Evolutionary conservation across 192 early-diverging fungal genomes (phyloP), one percentile per base, ranked within the genome.

Genomic region (Geranomyces variabilis): DNA sequence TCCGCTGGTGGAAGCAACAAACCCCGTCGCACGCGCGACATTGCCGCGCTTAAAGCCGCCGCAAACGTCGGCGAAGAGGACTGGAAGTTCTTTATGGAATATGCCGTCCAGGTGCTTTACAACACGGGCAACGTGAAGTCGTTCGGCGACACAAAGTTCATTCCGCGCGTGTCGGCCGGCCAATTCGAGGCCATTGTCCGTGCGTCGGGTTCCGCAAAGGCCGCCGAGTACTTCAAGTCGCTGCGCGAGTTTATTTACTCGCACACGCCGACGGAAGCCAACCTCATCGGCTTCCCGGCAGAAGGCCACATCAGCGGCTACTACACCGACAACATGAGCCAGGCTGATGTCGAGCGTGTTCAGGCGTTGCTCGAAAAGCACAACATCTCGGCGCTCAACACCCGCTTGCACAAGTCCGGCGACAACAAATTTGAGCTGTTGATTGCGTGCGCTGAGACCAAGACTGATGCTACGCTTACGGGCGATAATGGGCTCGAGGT

Each of bases 111-210:
- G 26, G 64, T 74, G 0, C 45, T 77, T 19, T 49, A 79, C 65
- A 87, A 88, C 73, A 69, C 80, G 19, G 73, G 80, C 49, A 89
- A 89, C 71, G 87, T 88, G 81, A 84, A 85, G 57, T 76, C 75
- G 6, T 89, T 89, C 71, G 87, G 87, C 29, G 86, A 89, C 75
- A 83, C 80, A 45, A 89, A 88, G 75, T 85, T 89, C 66, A 73
- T 89, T 34, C 87, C 87, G 29, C 76, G 86, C 1, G 43, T 83
- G 4, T 41, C 73, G 5, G 69, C 45, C 1, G 61, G 61, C 30
- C 77, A 83, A 12, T 87, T 89, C 46, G 74, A 71, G 22, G 55
- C 31, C 33, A 77, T 88, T 44, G 79, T 89, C 3, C 65, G 66
- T 12, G 85, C 77, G 6, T 59, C 70, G 17, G 77, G 69, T 19